Conservation (phyloP, 1,284 basidiomycete species). For the Trametes polyzona region DNA sequence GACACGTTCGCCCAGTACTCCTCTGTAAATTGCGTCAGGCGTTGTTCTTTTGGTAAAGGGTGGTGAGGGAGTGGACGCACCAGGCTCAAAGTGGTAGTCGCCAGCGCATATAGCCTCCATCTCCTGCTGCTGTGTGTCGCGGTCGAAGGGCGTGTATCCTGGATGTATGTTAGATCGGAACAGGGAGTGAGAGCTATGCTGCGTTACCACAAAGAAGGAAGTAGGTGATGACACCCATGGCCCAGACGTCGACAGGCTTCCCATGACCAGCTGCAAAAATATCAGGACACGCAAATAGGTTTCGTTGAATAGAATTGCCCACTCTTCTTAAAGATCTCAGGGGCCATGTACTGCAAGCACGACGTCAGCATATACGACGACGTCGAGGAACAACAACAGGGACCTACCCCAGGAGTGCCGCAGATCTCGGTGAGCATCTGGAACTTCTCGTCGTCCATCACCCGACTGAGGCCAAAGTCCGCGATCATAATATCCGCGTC, state of each 20-base stretch:
- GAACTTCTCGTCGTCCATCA: slow-evolving; percentile 92
- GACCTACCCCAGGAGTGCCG: slow-evolving; percentile 83
- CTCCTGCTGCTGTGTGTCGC: slow-evolving; percentile 85
- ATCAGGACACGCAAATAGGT: slow-evolving; percentile 2
- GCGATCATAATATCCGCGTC: slow-evolving; percentile 97
- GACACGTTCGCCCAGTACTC: slow-evolving; percentile 91
- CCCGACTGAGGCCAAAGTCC: slow-evolving; percentile 91
- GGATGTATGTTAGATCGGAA: neutral
- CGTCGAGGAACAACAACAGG: slow-evolving; percentile 12
- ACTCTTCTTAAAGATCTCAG: slow-evolving; percentile 97
- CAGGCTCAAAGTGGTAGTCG: slow-evolving; percentile 91
- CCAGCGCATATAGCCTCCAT: slow-evolving; percentile 94
- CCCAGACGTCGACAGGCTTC: slow-evolving; percentile 97
- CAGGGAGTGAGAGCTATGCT: neutral
- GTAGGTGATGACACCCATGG: slow-evolving; percentile 95
- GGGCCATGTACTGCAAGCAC: slow-evolving; percentile 86
- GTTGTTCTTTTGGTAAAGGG: neutral
- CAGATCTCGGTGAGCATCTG: slow-evolving; percentile 93
- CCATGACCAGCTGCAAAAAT: slow-evolving; percentile 77
- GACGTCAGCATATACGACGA: neutral
- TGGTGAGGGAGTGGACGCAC: slow-evolving; percentile 34
- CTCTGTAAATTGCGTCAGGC: no score
- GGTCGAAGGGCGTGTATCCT: slow-evolving; percentile 93
- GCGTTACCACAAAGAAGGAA: slow-evolving; percentile 83
- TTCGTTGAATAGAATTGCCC: slow-evolving; percentile 31